phyloP scores from a whole-genome alignment of 129 eudicot species.

The Deinandra increscens region DNA sequence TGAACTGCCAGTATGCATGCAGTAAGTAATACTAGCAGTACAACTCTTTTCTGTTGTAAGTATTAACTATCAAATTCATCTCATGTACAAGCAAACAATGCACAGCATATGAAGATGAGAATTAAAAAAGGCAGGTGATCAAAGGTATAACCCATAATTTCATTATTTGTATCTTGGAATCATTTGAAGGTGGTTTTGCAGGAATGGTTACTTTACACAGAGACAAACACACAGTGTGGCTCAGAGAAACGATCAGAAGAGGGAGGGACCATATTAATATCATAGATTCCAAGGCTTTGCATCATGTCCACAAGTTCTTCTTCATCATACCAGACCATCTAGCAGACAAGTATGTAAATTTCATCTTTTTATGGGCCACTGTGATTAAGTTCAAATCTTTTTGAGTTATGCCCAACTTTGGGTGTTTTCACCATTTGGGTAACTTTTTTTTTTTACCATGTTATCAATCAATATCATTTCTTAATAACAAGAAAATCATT shows the following conservation, averaged over 20 bases:
- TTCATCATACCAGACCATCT: constrained; percentile 36
- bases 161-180: constrained; percentile 19
- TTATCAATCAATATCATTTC: neutral
- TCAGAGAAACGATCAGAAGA: constrained; percentile 26
- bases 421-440: constrained; percentile 11
- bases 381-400: constrained; percentile 20
- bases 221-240: constrained; percentile 35
- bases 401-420: constrained; percentile 23
- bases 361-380: constrained; percentile 27
- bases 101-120: neutral
- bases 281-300: constrained; percentile 37
- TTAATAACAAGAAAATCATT: neutral
- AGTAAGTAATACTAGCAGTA: constrained; percentile 4
- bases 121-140: neutral
- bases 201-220: constrained; percentile 37
- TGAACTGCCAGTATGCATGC: neutral
- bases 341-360: constrained; percentile 36
- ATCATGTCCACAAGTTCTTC: constrained; percentile 34
- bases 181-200: constrained; percentile 29
- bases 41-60: constrained; percentile 18
- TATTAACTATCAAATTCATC: constrained; percentile 12
- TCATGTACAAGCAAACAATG: constrained; percentile 25
- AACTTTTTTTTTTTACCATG: constrained; percentile 9
- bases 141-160: neutral
- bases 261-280: constrained; percentile 34